Evolutionary conservation across 495 filamentous ascomycete genomes (phyloP), one percentile per base, ranked within the genome.

Genomic region (Tuber calosporum): DNA sequence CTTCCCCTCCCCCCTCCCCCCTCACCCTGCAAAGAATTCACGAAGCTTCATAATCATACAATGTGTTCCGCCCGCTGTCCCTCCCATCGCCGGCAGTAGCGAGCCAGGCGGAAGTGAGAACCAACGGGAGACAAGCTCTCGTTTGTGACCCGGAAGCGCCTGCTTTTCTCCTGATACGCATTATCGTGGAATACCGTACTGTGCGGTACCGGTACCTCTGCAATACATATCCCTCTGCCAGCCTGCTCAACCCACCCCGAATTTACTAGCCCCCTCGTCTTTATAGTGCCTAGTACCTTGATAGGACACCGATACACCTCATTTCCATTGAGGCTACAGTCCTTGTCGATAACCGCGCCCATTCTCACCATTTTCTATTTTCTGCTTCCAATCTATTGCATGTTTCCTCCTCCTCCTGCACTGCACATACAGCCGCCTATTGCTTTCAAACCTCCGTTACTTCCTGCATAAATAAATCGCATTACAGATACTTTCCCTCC

Each of bases 391-490:
- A 62, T 15, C 53, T 30, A 17, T 30, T 30, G 53, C 53, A 62
- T 62, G 53, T 62, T 62, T 62, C n/a, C 26, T 26, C 48, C 48
- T 58, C 48, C 48, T 39, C 39, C 39, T 40, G 8, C 39, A 8
- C 39, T 40, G 8, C 39, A 8, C 53, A 30, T 62, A 15, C n/a
- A 62, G 17, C 53, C 53, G 53, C 53, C 53, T 62, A 62, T 30
- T 26, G n/a, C 26, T 26, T 17, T 62, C 15, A 30, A 62, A n/a
- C 48, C 48, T 58, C 15, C n/a, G 0, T 62, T 62, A 11, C 8
- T 62, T 30, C 53, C 53, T 30, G 53, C 53, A 62, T 62, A 62
- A 68, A 72, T 38, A 68, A 69, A 39, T 34, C 36, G 38, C 19
- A 20, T n/a, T 15, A 34, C 41, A 71, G 20, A 71, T 37, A 39